Evolutionary conservation across 805 yeast species (phyloP), one percentile per base, ranked within the genome.

Genomic region (Wickerhamomyces hampshirensis): DNA sequence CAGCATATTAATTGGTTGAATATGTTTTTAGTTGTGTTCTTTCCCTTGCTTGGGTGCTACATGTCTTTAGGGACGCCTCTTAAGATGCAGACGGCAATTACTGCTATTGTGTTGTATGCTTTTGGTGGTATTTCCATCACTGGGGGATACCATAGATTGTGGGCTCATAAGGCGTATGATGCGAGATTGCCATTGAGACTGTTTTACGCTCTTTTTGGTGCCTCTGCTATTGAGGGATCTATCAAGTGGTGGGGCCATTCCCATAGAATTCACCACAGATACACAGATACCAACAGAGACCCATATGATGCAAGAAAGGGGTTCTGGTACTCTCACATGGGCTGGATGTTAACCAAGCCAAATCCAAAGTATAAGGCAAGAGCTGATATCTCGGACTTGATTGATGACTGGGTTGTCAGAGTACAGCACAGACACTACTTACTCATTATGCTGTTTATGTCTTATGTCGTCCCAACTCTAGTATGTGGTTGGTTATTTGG

Each of bases 211-310:
- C 59, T 81, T 18, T 84, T 84, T 51, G 94, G 94, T 45, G 86
- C 91, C 23, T 84, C 88, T 29, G 77, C 88, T 37, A 78, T 84
- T 33, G 88, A 84, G 60, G 94, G 94, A 47, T 82, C 91, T 28
- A 78, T 84, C 59, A 84, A 84, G 61, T 84, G 93, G 93, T 84
- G 94, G 94, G 76, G 82, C 32, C 93, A 84, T 58, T 73, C 83
- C 35, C 94, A 84, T 63, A 75, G 94, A 73, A 71, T 84, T 38
- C 94, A 84, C 60, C 94, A 84, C 65, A 73, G 94, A 66, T 84
- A 82, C 63, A 84, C 93, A 5, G 94, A 84, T 62, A 84, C 93
- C 18, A 55, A 60, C 38, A 76, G 91, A 67, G 94, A 84, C 60
- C 94, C 94, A 35, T 84, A 84, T 56, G 93, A 84, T 57, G 93